phyloP scores from a whole-genome alignment of 179 eudicot species.

The Silene coronaria region DNA sequence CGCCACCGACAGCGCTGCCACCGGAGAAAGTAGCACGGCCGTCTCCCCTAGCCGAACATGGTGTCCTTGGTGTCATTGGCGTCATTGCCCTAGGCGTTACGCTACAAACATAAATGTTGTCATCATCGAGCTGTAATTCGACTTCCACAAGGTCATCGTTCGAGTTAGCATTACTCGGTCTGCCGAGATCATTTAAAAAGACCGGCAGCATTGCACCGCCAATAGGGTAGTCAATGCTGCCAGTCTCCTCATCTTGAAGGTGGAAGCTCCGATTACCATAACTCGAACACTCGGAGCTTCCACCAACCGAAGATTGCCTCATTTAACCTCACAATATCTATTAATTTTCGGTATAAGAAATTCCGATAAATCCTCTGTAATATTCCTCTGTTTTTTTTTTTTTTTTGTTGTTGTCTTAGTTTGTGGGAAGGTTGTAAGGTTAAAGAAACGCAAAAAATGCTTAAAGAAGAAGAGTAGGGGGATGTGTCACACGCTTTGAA shows the following conservation, averaged over 20 bases:
- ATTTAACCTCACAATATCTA: background rate
- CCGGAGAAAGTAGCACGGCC: constrained; percentile 8
- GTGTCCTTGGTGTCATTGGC: constrained; percentile 7
- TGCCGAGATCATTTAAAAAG: constrained; percentile 48
- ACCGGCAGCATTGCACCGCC: constrained; percentile 81
- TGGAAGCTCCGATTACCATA: constrained; percentile 41
- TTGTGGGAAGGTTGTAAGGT: constrained; percentile 11
- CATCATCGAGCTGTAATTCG: constrained; percentile 62
- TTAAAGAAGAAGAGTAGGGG: constrained; percentile 10
- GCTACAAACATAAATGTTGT: constrained; percentile 54
- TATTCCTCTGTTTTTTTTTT: constrained; percentile 9
- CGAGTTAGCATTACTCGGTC: constrained; percentile 10
- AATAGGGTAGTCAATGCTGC: constrained; percentile 18
- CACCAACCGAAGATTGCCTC: constrained; percentile 41
- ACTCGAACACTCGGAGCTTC: constrained; percentile 38
- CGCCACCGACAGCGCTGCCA: background rate
- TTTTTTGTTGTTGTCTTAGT: constrained; percentile 2
- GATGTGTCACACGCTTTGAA: constrained; percentile 38
- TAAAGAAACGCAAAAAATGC: constrained; percentile 20
- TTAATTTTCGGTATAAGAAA: background rate
- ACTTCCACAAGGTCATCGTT: constrained; percentile 65
- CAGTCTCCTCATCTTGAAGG: constrained; percentile 36
- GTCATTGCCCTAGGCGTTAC: constrained; percentile 12
- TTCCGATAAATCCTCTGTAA: background rate
- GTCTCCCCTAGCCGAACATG: background rate